Conservation (phyloP, 2,329 filamentous ascomycete species). For the Fusarium sp. region DNA sequence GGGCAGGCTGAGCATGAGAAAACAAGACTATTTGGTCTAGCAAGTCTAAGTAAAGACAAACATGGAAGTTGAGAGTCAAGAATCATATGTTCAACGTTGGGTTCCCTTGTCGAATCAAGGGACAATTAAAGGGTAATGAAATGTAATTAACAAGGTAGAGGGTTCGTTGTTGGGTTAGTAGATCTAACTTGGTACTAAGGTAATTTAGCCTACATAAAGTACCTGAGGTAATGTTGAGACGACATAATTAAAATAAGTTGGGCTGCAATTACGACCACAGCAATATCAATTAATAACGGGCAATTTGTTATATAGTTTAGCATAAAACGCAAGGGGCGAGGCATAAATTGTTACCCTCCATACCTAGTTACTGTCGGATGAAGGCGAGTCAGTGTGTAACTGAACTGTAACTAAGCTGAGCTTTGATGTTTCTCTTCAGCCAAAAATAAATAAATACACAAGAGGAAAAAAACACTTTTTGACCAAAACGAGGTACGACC, state of each 20-base stretch:
- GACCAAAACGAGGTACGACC: constrained; percentile 14
- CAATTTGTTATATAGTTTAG: constrained; percentile 17
- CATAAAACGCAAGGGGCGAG: constrained; percentile 12
- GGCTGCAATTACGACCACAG: neutral
- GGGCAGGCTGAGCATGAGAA: neutral
- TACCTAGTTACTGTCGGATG: neutral
- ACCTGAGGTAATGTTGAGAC: neutral
- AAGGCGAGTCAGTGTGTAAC: constrained; percentile 25
- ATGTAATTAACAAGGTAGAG: constrained; percentile 8
- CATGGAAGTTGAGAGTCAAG: neutral
- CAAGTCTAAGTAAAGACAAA: constrained; percentile 10
- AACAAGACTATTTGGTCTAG: constrained; percentile 10
- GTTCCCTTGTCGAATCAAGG: neutral
- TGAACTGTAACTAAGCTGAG: neutral
- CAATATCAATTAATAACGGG: neutral
- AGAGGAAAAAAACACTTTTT: neutral
- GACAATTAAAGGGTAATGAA: constrained; percentile 4
- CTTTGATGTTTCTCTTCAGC: neutral
- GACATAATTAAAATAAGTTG: constrained; percentile 4
- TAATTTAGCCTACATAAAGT: neutral
- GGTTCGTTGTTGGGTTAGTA: constrained; percentile 30
- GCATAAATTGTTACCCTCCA: constrained; percentile 2
- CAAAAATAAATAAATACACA: neutral
- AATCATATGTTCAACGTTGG: neutral
- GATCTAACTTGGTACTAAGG: neutral